These are phyloP conservation scores for Fusarium concolor DNA, from an alignment of 2,329 filamentous ascomycete genomes.

Conservation along the genomic window DNA sequence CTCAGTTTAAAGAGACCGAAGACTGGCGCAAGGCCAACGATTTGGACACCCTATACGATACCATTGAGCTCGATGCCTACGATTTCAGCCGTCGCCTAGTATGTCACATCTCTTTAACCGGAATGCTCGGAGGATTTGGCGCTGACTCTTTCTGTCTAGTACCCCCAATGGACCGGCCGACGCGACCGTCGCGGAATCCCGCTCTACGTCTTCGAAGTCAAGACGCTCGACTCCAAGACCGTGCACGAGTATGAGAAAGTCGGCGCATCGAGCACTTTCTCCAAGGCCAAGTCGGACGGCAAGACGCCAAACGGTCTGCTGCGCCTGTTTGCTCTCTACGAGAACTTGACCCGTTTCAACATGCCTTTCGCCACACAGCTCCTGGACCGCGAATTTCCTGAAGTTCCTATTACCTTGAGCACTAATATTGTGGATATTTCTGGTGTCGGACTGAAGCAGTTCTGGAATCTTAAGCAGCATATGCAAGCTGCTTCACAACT, in stretches of 20 bases:
- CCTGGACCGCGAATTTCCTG: constrained; percentile 74
- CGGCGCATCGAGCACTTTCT: constrained; percentile 65
- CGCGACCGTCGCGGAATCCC: constrained; percentile 92
- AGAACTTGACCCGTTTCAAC: constrained; percentile 88
- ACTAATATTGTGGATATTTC: constrained; percentile 97
- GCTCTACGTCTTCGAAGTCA: constrained; percentile 90
- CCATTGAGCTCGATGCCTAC: constrained; percentile 86
- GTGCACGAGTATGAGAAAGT: constrained; percentile 81
- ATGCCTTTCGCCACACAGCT: constrained; percentile 87
- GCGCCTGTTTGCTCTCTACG: constrained; percentile 91
- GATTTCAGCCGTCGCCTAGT: constrained; percentile 83
- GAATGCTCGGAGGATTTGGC: neutral
- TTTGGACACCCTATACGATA: constrained; percentile 83
- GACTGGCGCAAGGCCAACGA: constrained; percentile 86
- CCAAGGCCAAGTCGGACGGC: constrained; percentile 72
- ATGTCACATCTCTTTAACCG: constrained; percentile 22
- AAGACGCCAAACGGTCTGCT: constrained; percentile 81
- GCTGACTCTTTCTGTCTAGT: constrained; percentile 62
- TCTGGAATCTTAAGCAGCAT: constrained; percentile 93
- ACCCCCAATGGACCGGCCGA: constrained; percentile 94
- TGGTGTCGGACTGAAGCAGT: constrained; percentile 88
- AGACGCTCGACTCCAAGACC: constrained; percentile 83
- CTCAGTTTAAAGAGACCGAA: constrained; percentile 89
- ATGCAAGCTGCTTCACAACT: constrained; percentile 93
- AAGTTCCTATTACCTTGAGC: constrained; percentile 89